Evolutionary conservation across 2,329 filamentous ascomycete genomes (phyloP), one percentile per base, ranked within the genome.

Genomic region (Penicillium griseofulvum): DNA sequence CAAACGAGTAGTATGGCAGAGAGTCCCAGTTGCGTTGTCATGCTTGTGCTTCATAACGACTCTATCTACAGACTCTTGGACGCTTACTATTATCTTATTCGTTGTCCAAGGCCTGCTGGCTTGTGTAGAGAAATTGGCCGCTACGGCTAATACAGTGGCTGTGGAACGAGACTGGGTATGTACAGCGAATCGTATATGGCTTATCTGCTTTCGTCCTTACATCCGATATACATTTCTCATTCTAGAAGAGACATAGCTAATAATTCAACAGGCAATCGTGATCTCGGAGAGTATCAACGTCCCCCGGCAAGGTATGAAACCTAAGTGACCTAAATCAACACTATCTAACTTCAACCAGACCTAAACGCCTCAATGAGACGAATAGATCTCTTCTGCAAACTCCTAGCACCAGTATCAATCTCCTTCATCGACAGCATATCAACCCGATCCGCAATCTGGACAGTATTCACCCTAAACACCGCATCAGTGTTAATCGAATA

Each of bases 81-180:
- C 11, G 8, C 14, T 63, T 1, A 48, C 42, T 8, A 48, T 45
- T 10, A 31, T 71, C 0, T 54, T 78, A 2, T 67, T 78, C 55
- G 60, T 62, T 2, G 29, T 66, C 2, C 66, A 76, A n/a, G 77
- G 81, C 0, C 17, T 83, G 0, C 72, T 90, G 42, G 86, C 86
- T 0, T 88, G 87, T 53, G 65, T 87, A 1, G 89, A 91, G 71
- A 91, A 91, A 68, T 70, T 90, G 9, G 79, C 78, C 14, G 79
- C 85, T 1, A 78, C 86, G 6, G 79, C 84, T 68, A 91, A 90
- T 66, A 77, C 83, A 0, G 82, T 91, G 0, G 78, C 88, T 0
- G 80, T 91, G 0, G 88, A 91, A 68, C 77, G 85, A 64, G 88
- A 91, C 63, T 90, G 88, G 87, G 72, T 77, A 59, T 47, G 70